Conservation (phyloP, 805 yeast species). For the Candida caryicola region DNA sequence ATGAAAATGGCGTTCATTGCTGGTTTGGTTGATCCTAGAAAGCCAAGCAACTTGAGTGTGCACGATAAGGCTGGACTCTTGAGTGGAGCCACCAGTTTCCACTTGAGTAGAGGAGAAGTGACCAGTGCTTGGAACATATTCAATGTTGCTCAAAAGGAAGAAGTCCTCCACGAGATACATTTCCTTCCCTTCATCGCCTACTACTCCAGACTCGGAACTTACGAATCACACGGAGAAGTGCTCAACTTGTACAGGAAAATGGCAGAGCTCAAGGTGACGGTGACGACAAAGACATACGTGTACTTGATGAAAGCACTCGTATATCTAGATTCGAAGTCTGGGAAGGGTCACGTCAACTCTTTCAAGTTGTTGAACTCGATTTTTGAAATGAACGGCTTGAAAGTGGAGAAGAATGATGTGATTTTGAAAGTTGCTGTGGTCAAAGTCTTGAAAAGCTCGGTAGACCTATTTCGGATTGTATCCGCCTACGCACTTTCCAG, state of each 20-base stretch:
- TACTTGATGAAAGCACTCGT: slow-evolving; percentile 31
- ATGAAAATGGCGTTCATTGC: slow-evolving; percentile 13
- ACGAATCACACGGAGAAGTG: slow-evolving; percentile 21
- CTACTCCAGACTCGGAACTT: slow-evolving; percentile 15
- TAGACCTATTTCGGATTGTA: slow-evolving; percentile 25
- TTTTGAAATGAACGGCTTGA: slow-evolving; percentile 31
- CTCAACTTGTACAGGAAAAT: slow-evolving; percentile 33
- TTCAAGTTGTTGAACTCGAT: slow-evolving; percentile 27
- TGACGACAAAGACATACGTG: slow-evolving; percentile 29
- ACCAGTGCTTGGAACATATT: slow-evolving; percentile 22
- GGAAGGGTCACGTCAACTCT: slow-evolving; percentile 26
- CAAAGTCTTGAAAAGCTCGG: slow-evolving; percentile 13
- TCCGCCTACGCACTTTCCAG: slow-evolving; percentile 20
- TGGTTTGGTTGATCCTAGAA: slow-evolving; percentile 10
- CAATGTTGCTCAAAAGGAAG: slow-evolving; percentile 13
- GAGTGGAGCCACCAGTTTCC: slow-evolving; percentile 27
- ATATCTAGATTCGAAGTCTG: slow-evolving; percentile 20
- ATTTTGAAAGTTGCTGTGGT: slow-evolving; percentile 1
- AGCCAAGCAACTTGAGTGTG: slow-evolving; percentile 8
- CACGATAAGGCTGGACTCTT: slow-evolving; percentile 15
- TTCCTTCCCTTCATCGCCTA: slow-evolving; percentile 30
- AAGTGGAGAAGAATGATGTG: slow-evolving; percentile 4
- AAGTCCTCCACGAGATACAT: slow-evolving; percentile 22
- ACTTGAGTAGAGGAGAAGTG: slow-evolving; percentile 14
- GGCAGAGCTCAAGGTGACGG: slow-evolving; percentile 23